A percentile compares a stretch with the other conserved stretches of the same genome.
Conservation (phyloP, 2,329 filamentous ascomycete species). For the Ceratocystis alfenasii region DNA sequence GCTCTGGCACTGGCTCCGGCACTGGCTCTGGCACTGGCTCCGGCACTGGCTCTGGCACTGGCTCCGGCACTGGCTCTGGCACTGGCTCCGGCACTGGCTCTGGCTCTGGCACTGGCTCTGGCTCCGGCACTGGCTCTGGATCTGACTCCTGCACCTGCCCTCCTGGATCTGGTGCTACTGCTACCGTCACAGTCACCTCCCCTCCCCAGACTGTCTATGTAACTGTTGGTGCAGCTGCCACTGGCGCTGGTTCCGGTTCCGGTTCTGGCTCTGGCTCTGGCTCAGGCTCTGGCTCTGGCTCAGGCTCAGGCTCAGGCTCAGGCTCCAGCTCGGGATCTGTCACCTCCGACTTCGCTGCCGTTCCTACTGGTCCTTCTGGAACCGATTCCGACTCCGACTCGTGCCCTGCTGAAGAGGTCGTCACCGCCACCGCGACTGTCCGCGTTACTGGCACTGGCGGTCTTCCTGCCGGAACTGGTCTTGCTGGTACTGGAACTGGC, state of each 20-base stretch:
- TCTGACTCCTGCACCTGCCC: neutral
- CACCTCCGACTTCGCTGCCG: slow-evolving; percentile 15
- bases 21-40: slow-evolving; percentile 1
- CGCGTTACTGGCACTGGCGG: slow-evolving; percentile 29
- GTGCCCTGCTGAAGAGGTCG: slow-evolving; percentile 17
- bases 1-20: neutral
- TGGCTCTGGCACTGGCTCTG: too few species aligned
- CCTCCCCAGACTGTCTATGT: slow-evolving; percentile 28
- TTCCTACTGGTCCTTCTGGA: slow-evolving; percentile 16
- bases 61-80: slow-evolving; percentile 28
- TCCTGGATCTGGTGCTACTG: slow-evolving; percentile 10
- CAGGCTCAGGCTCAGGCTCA: slow-evolving; percentile 29
- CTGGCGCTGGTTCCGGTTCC: slow-evolving; percentile 20
- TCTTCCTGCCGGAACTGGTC: slow-evolving; percentile 17
- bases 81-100: slow-evolving; percentile 18
- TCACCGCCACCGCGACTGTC: slow-evolving; percentile 24
- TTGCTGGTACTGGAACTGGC: slow-evolving; percentile 24
- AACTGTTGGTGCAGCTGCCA: slow-evolving; percentile 24
- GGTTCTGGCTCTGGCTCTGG: slow-evolving; percentile 22
- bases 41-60: slow-evolving; percentile 23
- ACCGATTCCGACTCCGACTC: slow-evolving; percentile 14
- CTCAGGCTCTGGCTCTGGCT: slow-evolving; percentile 24
- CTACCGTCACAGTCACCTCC: slow-evolving; percentile 23
- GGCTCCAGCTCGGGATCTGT: neutral
- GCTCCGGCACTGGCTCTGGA: too few species aligned